Conservation (phyloP, 306 rosid species). For the Prunus kanzakura region DNA sequence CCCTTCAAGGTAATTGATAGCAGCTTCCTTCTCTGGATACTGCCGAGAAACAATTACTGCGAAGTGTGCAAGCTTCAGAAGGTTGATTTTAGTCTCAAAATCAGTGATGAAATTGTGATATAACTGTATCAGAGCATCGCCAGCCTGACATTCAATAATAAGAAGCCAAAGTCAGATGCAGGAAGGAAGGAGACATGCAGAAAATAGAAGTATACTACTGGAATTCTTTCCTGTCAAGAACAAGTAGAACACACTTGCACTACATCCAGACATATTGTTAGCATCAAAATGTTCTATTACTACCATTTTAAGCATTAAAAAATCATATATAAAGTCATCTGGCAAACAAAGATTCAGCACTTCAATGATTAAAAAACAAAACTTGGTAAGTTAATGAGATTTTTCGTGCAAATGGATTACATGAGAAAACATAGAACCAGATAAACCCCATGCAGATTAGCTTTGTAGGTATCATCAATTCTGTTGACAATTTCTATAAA, state of each 20-base stretch:
- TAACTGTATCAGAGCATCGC: conserved; percentile 91
- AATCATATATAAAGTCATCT: not conserved
- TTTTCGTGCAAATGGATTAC: not conserved
- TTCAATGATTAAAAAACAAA: not conserved
- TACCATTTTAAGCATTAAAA: not conserved
- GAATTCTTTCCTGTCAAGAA: not conserved
- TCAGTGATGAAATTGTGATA: conserved; percentile 97
- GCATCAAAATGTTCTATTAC: not conserved
- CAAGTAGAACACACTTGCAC: not conserved
- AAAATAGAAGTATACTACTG: not conserved
- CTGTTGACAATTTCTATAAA: too few species aligned
- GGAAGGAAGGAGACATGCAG: not conserved
- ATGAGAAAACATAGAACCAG: not conserved
- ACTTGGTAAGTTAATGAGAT: not conserved
- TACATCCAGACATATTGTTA: not conserved
- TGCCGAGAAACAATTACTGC: conserved; percentile 95
- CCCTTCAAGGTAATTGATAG: conserved; percentile 81
- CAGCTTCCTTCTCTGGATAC: conserved; percentile 94
- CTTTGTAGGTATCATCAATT: too few species aligned
- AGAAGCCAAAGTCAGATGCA: conserved; percentile 7
- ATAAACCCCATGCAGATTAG: not conserved
- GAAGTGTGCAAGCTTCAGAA: conserved; percentile 98
- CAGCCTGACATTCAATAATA: conserved; percentile 64
- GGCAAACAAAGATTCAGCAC: not conserved
- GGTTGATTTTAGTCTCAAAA: conserved; percentile 97